Evolutionary conservation across 164 flowering plant genomes (phyloP).

Genomic region (Taxillus chinensis): DNA sequence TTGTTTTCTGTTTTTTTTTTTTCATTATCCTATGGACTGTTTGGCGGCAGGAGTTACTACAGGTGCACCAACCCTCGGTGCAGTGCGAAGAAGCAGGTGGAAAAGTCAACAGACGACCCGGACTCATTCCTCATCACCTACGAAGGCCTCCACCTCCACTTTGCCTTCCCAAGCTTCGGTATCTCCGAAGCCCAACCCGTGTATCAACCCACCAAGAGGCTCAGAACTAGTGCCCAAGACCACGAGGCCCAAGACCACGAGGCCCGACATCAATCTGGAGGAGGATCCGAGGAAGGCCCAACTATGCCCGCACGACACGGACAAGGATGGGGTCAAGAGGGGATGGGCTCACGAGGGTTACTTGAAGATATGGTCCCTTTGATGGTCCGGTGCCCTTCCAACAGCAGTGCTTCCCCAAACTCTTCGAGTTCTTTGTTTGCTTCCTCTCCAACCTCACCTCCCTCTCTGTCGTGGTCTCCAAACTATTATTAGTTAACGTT

Average conservation of each 20-base stretch:
- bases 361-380: conserved; percentile 85
- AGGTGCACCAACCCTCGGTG: conserved; percentile 90
- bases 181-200: conserved; percentile 6
- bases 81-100: conserved; percentile 88
- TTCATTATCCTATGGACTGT: neutral
- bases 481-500: neutral
- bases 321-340: conserved; percentile 7
- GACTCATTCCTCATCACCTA: conserved; percentile 77
- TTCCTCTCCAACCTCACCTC: conserved; percentile 30
- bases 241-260: conserved; percentile 7
- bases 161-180: conserved; percentile 47
- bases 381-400: conserved; percentile 45
- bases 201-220: conserved; percentile 27
- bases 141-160: conserved; percentile 94
- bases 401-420: conserved; percentile 13
- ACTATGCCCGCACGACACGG: neutral
- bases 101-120: conserved; percentile 60
- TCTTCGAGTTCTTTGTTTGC: conserved; percentile 20
- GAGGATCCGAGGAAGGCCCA: neutral
- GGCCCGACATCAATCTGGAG: neutral
- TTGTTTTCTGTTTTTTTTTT: no score
- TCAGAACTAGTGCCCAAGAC: conserved; percentile 13
- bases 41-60: conserved; percentile 67
- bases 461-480: conserved; percentile 27
- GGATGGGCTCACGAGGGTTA: conserved; percentile 40